Evolutionary conservation across 805 yeast genomes (phyloP), one percentile per base, ranked within the genome.

Genomic region (Candida berthetii): DNA sequence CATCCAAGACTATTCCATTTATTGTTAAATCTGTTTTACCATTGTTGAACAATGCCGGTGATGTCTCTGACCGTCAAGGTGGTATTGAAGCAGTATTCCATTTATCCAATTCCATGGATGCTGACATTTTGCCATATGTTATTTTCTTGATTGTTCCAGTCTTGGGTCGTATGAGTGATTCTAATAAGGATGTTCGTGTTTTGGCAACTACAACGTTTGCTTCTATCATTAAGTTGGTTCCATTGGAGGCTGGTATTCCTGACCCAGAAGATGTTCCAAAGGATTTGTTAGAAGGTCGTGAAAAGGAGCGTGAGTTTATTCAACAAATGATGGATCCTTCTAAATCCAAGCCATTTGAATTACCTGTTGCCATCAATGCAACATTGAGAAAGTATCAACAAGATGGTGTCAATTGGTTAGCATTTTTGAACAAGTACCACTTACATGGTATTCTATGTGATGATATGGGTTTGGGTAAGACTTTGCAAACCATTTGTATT

Each of bases 391-490:
- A 86, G 48, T 93, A 93, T 58, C 99, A 93, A 65, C 98, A 93
- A 60, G 98, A 93, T 46, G 99, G 99, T 62, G 95, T 93, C 31
- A 93, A 91, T 60, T 93, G 99, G 99, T 71, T 93, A 41, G 96
- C 96, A 8, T 93, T 93, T 57, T 72, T 93, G 55, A 93, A 93
- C 66, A 86, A 86, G 55, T 93, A 93, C 58, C 96, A 91, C 61
- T 68, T 93, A 40, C 99, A 93, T 65, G 99, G 99, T 41, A 91
- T 93, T 55, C 69, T 93, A 38, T 93, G 99, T 78, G 99, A 93
- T 61, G 99, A 93, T 78, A 93, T 93, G 99, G 99, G 99, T 7
- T 72, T 93, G 25, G 99, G 99, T 40, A 93, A 93, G 60, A 93
- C 99, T 0, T 71, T 93, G 45, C 99, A 93, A 63, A 90, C 99